Base-by-base conservation (phyloP, 2,329 filamentous ascomycete genomes). In the Pyricularia sp. region DNA sequence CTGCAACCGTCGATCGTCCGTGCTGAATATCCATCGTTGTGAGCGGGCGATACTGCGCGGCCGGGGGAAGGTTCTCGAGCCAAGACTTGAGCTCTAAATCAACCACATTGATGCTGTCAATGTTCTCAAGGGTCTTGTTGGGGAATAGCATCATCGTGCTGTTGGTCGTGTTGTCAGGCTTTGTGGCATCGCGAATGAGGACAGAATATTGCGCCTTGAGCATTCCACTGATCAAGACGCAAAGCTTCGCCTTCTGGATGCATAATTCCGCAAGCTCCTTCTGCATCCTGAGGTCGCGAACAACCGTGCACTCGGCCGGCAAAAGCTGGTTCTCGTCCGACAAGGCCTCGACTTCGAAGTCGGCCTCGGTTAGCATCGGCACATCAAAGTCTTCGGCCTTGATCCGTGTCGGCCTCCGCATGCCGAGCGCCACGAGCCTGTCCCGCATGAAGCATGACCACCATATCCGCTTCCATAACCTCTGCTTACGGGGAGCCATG, bases 401-500 rank as follows among this genome's bases (percentile, higher is more conserved):
- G 75, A 97, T 96, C 64, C 93, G 84, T 53, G 92, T 96, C 4
- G 93, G 93, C 64, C 93, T 86, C 65, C 93, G 86, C 93, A 97
- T 97, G 65, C 93, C 93, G 13, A 97, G 79, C 1, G 93, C 93
- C 68, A 97, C 92, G 57, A 97, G 82, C 62, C 93, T 89, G 75
- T 97, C 93, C 65, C 93, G 88, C 86, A 96, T 96, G 72, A 96
- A 96, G 68, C 91, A 96, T 35, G 90, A 96, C 93, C 93, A 97
- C 93, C 93, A 97, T 70, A 97, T 94, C 64, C 93, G 84, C 78
- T 96, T 96, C 90, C 93, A 96, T 63, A 97, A 79, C 71, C 87
- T 90, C 72, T 92, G 89, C 71, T 90, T 88, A 64, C 84, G 82
- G 3, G 78, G 76, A 53, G 89, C 83, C 84, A 96, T 91, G 70